phyloP scores from a whole-genome alignment of 305 asterid species.

The Coffea humblotiana region DNA sequence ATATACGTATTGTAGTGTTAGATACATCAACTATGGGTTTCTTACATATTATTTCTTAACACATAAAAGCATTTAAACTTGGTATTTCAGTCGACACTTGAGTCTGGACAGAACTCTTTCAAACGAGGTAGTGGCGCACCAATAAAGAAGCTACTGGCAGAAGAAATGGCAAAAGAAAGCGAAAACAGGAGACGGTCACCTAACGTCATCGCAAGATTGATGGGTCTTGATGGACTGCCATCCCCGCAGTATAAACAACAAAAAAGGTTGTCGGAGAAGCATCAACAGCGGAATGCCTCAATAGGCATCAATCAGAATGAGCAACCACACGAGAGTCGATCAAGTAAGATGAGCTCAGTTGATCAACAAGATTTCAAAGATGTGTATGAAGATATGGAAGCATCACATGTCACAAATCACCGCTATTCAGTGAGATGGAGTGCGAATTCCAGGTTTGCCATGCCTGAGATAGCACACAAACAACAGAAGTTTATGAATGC shows the following conservation, averaged over 20 bases:
- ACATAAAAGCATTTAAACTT: constrained; percentile 21
- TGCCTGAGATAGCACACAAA: constrained; percentile 53
- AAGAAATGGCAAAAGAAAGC: constrained; percentile 70
- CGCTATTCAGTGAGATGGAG: constrained; percentile 67
- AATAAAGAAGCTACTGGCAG: constrained; percentile 73
- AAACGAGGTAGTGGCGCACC: constrained; percentile 50
- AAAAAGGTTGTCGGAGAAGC: constrained; percentile 41
- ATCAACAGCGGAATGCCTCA: constrained; percentile 36
- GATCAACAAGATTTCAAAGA: constrained; percentile 72
- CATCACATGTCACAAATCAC: constrained; percentile 61
- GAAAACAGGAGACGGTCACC: constrained; percentile 60
- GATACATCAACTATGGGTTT: constrained; percentile 3
- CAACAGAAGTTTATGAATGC: constrained; percentile 58
- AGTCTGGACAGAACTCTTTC: constrained; percentile 47
- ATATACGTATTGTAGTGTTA: constrained; percentile 7
- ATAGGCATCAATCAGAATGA: constrained; percentile 25
- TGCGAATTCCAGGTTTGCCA: constrained; percentile 47
- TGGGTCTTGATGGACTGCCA: constrained; percentile 88
- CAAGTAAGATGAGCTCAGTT: constrained; percentile 40
- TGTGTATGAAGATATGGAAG: constrained; percentile 87
- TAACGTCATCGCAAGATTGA: constrained; percentile 69
- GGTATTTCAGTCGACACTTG: constrained; percentile 45
- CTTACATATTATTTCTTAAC: not conserved
- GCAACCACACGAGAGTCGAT: constrained; percentile 32
- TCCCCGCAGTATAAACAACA: constrained; percentile 63